phyloP scores from a whole-genome alignment of 441 rosid species.

The Bruguiera hainesii region DNA sequence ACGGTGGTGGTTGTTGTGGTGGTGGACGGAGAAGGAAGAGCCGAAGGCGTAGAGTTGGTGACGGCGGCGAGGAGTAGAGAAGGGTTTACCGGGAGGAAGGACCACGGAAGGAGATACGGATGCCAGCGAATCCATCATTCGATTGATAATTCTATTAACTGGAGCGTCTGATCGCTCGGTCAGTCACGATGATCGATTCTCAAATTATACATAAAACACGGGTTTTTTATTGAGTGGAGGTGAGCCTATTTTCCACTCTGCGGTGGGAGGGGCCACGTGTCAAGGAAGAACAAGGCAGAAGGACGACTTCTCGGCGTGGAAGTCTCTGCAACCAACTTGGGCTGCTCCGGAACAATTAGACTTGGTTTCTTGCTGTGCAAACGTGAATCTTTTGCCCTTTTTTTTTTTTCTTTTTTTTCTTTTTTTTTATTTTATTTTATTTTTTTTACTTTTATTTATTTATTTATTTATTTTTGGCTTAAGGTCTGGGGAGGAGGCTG shows the following conservation, averaged over 20 bases:
- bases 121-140: constrained; percentile 62
- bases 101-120: constrained; percentile 65
- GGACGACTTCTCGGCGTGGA: constrained; percentile 36
- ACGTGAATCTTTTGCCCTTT: too few relatives aligned
- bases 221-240: neutral
- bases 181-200: neutral
- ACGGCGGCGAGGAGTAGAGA: constrained; percentile 32
- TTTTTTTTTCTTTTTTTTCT: too few relatives aligned
- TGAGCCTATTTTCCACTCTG: neutral
- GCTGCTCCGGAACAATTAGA: constrained; percentile 6
- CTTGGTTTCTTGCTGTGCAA: constrained; percentile 8
- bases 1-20: neutral
- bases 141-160: neutral
- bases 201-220: neutral
- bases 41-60: constrained; percentile 31
- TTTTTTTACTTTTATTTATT: too few relatives aligned
- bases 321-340: constrained; percentile 13
- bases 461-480: too few relatives aligned
- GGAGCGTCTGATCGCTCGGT: neutral
- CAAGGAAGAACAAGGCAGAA: neutral
- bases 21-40: constrained; percentile 24
- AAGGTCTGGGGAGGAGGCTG: too few relatives aligned
- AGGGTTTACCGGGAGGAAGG: constrained; percentile 49
- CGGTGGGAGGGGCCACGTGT: neutral
- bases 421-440: too few relatives aligned